Percentiles rank a stretch among this genome's conserved stretches.
These are phyloP conservation scores for Aplosporella prunicola DNA, from an alignment of 2,329 filamentous ascomycete genomes.

Conservation along the genomic window DNA sequence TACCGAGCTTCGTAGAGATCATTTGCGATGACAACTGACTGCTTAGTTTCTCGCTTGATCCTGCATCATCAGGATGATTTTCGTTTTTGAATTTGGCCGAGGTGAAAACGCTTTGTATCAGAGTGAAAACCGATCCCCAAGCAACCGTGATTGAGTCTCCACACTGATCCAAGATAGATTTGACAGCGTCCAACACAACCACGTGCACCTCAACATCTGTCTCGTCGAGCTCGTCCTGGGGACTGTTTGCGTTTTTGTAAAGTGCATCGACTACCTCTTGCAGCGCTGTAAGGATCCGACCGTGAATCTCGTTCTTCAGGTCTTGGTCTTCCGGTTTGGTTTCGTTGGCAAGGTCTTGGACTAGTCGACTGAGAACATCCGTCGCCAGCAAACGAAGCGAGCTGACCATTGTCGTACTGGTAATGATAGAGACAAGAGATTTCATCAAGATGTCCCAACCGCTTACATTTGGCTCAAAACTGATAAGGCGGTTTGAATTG, in stretches of 20 bases:
- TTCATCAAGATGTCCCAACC: conserved; percentile 65
- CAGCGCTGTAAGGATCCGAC: conserved; percentile 60
- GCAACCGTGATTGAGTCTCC: conserved; percentile 75
- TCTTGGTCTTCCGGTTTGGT: conserved; percentile 41
- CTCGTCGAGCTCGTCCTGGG: conserved; percentile 49
- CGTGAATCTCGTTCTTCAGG: conserved; percentile 49
- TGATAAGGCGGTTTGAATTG: conserved; percentile 53
- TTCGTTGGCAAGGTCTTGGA: conserved; percentile 39
- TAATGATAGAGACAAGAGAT: conserved; percentile 42
- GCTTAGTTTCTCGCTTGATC: background rate
- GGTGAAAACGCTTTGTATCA: conserved; percentile 71
- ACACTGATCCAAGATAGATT: conserved; percentile 74
- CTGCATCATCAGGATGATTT: background rate
- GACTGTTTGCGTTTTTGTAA: conserved; percentile 43
- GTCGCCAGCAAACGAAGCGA: conserved; percentile 41
- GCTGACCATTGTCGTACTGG: conserved; percentile 28
- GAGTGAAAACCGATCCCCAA: conserved; percentile 78
- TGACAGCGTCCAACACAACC: conserved; percentile 68
- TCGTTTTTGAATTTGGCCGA: conserved; percentile 22
- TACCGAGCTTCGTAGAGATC: conserved; percentile 63
- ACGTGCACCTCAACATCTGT: conserved; percentile 73
- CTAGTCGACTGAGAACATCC: conserved; percentile 40
- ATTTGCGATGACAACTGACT: conserved; percentile 1
- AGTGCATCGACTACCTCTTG: conserved; percentile 52
- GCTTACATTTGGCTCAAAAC: conserved; percentile 54